Conservation (phyloP, 495 filamentous ascomycete genomes). For the Viridothelium virens region DNA sequence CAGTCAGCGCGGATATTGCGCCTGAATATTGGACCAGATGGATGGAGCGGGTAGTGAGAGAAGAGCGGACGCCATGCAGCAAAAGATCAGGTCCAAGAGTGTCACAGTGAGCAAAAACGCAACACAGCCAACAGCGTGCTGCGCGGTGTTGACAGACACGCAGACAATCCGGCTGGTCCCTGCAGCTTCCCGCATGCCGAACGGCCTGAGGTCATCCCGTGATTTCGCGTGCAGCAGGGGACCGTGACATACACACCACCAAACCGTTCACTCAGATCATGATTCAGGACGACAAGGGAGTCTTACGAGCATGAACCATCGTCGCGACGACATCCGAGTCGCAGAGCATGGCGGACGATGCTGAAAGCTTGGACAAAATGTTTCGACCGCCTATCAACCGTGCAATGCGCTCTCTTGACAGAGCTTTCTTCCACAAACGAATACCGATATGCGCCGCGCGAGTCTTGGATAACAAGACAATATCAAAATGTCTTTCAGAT, state of each 20-base stretch:
- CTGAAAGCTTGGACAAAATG: conserved; percentile 38
- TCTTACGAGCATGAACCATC: neutral
- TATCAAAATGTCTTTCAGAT: conserved; percentile 55
- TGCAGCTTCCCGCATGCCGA: conserved; percentile 10
- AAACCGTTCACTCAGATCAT: neutral
- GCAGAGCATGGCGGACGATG: neutral
- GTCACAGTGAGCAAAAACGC: neutral
- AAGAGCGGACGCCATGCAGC: neutral
- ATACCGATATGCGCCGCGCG: conserved; percentile 71
- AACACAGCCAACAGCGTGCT: neutral
- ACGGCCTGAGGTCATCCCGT: conserved; percentile 7
- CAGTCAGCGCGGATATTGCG: neutral
- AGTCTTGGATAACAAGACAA: conserved; percentile 61
- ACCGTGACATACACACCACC: neutral
- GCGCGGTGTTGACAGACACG: conserved; percentile 3
- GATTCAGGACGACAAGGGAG: neutral
- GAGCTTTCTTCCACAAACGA: conserved; percentile 69
- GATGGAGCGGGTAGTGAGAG: neutral
- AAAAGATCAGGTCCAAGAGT: neutral
- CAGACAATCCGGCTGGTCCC: neutral
- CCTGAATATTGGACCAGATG: neutral
- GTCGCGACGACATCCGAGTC: neutral
- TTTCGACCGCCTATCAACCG: conserved; percentile 80
- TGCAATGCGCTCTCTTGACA: conserved; percentile 69
- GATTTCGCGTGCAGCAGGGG: conserved; percentile 3